Base-by-base conservation (phyloP, 1,284 basidiomycete species). In the Puccinia triticina region DNA sequence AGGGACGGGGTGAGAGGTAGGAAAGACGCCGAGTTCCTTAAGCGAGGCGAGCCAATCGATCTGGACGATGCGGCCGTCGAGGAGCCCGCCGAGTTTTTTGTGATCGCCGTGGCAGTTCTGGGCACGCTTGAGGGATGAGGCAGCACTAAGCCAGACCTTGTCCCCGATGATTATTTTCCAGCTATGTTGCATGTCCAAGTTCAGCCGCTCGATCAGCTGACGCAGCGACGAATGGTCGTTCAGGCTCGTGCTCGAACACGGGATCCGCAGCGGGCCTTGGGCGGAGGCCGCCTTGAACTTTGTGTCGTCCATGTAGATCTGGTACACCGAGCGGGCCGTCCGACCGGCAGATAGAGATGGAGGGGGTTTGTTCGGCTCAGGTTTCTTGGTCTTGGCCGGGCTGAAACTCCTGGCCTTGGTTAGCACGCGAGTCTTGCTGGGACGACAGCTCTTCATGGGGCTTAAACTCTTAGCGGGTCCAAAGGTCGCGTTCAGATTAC, bases 121-220 rank as follows among this genome's bases (percentile, higher is more conserved):
- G 21, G 37, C 5, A 21, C 66, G 66, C 40, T 48, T 69, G 18
- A n/a, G 37, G 1, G 26, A 34, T 18, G 71, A 73, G 21, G 50
- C 32, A 4, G 46, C 8, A 48, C 59, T 77, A 18, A 77, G 43
- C 75, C 75, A 77, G 43, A 77, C 34, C 59, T 48, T 37, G 40
- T 59, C 55, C 11, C 75, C 75, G 26, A 77, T 77, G 55, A 61
- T 64, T 37, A 77, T 11, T 37, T 77, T 77, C 75, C 75, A 77
- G 26, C 55, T 77, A 8, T 29, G 2, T 3, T 59, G 32, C 18
- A 37, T 26, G 26, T 64, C 53, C 48, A 77, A 40, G 14, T 37
- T 77, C 3, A 77, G 40, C 29, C 57, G 37, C 26, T 77, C 57
- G 18, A 50, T 26, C 16, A 77, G 37, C 57, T 77, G 75, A 12